phyloP scores from a whole-genome alignment of 2,329 filamentous ascomycete genomes.

The Davidsoniella virescens region DNA sequence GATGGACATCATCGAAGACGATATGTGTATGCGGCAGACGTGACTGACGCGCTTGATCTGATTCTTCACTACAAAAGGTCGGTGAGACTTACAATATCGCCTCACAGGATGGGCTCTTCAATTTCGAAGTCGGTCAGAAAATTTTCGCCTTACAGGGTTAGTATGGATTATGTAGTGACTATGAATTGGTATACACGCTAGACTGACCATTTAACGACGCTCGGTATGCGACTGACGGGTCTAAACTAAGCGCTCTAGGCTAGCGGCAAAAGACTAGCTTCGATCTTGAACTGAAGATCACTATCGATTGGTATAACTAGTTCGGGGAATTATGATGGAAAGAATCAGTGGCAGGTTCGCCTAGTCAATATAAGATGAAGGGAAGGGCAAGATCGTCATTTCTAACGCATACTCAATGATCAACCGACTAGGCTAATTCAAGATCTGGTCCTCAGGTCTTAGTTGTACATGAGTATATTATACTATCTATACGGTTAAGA shows the following conservation, averaged over 20 bases:
- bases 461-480: too few relatives aligned
- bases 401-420: too few relatives aligned
- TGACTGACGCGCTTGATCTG: slow-evolving; percentile 67
- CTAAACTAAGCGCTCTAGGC: slow-evolving; percentile 48
- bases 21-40: slow-evolving; percentile 66
- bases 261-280: slow-evolving; percentile 55
- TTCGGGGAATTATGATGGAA: slow-evolving; percentile 56
- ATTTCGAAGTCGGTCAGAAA: slow-evolving; percentile 25
- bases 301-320: slow-evolving; percentile 52
- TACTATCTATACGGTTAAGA: too few relatives aligned
- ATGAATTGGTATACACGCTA: slow-evolving; percentile 38
- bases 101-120: slow-evolving; percentile 62
- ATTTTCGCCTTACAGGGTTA: not conserved
- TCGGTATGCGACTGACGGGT: slow-evolving; percentile 54
- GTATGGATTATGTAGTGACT: not conserved
- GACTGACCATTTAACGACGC: slow-evolving; percentile 68
- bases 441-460: too few relatives aligned
- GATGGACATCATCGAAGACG: slow-evolving; percentile 58
- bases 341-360: not conserved
- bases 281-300: slow-evolving; percentile 43
- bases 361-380: too few relatives aligned
- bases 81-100: slow-evolving; percentile 73
- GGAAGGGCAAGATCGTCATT: too few relatives aligned
- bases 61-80: slow-evolving; percentile 58
- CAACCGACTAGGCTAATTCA: too few relatives aligned